Conservation (phyloP, 306 rosid genomes). For the Inga leiocalycina region DNA sequence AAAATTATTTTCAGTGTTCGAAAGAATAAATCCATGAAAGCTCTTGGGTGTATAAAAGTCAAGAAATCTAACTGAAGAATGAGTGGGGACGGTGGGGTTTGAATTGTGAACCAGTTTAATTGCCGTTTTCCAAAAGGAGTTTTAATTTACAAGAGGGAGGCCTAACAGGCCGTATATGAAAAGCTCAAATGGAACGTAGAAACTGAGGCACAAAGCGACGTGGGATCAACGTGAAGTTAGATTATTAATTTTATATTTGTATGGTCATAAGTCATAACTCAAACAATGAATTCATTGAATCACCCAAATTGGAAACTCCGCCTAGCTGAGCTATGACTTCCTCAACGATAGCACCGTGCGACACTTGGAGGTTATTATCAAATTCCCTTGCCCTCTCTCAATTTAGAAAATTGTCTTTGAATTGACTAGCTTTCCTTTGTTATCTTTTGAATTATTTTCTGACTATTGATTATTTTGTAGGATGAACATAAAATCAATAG, state of each 20-base stretch:
- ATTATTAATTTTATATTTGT: background rate
- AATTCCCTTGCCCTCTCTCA: background rate
- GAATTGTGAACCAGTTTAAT: constrained; percentile 30
- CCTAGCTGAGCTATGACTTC: background rate
- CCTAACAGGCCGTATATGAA: background rate
- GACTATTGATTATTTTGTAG: background rate
- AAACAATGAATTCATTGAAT: background rate
- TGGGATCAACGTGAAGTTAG: background rate
- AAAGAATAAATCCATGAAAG: constrained; percentile 25
- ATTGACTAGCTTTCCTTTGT: background rate
- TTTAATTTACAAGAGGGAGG: background rate
- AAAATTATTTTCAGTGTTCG: background rate
- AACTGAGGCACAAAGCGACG: background rate
- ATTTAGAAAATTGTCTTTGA: background rate
- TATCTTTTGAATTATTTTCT: background rate
- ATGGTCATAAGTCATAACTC: background rate
- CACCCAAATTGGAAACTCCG: constrained; percentile 37
- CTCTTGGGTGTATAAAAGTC: constrained; percentile 9
- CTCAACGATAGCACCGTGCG: background rate
- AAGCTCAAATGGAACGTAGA: background rate
- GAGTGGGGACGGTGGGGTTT: constrained; percentile 26
- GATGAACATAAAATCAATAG: background rate
- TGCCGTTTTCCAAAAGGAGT: background rate
- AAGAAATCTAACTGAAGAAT: constrained; percentile 31
- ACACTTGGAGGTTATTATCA: constrained; percentile 17